Evolutionary conservation across 768 basidiomycete species (phyloP).

Genomic region (Hygrophorus russula): DNA sequence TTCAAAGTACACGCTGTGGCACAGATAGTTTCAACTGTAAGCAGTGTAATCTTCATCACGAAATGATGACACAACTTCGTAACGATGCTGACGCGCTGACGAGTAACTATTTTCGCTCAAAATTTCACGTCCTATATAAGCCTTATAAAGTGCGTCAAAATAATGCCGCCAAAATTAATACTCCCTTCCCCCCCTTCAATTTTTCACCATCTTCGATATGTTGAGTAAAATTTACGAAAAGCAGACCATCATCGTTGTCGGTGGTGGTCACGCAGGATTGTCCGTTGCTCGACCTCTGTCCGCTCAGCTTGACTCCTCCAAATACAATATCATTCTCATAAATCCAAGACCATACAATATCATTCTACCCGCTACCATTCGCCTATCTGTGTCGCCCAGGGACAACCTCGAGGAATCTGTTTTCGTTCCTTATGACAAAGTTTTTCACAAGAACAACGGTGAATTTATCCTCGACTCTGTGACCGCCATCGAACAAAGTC

Average conservation of each 20-base stretch:
- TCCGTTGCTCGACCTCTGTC: slow-evolving; percentile 36
- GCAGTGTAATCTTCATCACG: too few species aligned
- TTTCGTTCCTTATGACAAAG: slow-evolving; percentile 40
- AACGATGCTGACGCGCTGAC: too few species aligned
- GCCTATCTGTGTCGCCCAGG: slow-evolving; percentile 37
- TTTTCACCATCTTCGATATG: too few species aligned
- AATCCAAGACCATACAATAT: slow-evolving; percentile 38
- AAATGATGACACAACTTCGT: too few species aligned
- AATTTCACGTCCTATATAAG: too few species aligned
- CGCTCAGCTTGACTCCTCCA: slow-evolving; percentile 29
- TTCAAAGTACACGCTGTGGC: too few species aligned
- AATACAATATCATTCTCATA: slow-evolving; percentile 44
- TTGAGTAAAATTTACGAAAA: too few species aligned
- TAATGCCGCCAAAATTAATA: too few species aligned
- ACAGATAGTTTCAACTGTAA: too few species aligned
- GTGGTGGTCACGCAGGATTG: slow-evolving; percentile 46
- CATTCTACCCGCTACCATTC: slow-evolving; percentile 37
- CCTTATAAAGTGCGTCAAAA: too few species aligned
- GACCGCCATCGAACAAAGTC: slow-evolving; percentile 14
- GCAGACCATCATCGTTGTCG: slow-evolving; percentile 9
- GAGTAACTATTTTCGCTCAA: too few species aligned
- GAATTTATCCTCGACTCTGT: slow-evolving; percentile 30
- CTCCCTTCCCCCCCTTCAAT: too few species aligned
- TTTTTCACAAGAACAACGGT: slow-evolving; percentile 38
- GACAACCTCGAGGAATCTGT: slow-evolving; percentile 32